Conservation (phyloP, 768 basidiomycete species). For the Lactarius hengduanensis region DNA sequence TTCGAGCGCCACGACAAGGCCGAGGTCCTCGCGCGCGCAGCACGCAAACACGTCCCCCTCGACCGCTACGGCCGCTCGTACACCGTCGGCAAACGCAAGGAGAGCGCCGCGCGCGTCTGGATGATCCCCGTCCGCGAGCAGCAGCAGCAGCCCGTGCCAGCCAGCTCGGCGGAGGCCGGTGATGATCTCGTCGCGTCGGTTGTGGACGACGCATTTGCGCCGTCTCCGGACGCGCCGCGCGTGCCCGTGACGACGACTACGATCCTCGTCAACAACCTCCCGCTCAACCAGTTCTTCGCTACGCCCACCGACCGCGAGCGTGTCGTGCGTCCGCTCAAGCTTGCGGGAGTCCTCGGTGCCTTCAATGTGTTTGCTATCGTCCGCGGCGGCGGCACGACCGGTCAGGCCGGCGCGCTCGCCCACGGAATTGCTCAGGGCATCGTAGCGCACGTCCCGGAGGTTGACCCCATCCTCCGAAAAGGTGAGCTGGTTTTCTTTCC, state of each 20-base stretch:
- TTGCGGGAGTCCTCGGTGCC: conserved; percentile 80
- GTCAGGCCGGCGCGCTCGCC: conserved; percentile 86
- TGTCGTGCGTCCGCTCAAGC: conserved; percentile 77
- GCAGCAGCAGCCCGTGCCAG: neutral
- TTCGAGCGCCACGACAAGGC: conserved; percentile 65
- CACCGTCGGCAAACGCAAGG: conserved; percentile 84
- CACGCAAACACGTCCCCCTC: conserved; percentile 56
- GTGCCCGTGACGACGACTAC: conserved; percentile 51
- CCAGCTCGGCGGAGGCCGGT: neutral
- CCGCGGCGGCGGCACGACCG: conserved; percentile 87
- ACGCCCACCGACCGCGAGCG: conserved; percentile 74
- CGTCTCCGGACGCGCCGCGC: conserved; percentile 22
- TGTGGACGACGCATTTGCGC: conserved; percentile 21
- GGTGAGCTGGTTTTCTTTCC: conserved; percentile 46
- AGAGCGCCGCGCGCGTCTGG: conserved; percentile 90
- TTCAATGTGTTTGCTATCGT: conserved; percentile 65
- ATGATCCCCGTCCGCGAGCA: conserved; percentile 62
- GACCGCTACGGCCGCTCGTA: conserved; percentile 85
- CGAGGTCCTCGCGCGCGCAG: conserved; percentile 45
- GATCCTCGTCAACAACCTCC: conserved; percentile 83
- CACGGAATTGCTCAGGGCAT: conserved; percentile 76
- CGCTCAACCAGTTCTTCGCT: conserved; percentile 77
- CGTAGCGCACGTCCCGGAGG: conserved; percentile 64
- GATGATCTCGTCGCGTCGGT: conserved; percentile 15
- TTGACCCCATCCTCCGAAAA: conserved; percentile 64